Evolutionary conservation across 257 asterid genomes (phyloP), one percentile per base, ranked within the genome.

Genomic region (Verbena officinalis): DNA sequence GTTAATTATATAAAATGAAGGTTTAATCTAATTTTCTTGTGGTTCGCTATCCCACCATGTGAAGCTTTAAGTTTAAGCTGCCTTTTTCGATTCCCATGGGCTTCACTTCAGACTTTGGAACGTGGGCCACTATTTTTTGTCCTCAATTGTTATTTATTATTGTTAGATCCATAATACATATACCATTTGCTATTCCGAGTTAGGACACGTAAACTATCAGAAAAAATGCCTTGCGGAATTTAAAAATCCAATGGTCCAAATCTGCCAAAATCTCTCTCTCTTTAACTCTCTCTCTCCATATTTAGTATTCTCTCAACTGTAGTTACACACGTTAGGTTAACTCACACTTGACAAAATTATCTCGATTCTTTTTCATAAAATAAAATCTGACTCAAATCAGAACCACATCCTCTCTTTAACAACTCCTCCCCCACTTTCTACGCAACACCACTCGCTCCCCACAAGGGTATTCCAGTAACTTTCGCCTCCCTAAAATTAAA

Each of bases 401-500:
- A 69, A 39, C 75, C 72, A 54, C 55, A 66, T 52, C 75, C 62
- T 74, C 66, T 60, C 70, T 55, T 36, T 36, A 70, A 76, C 75
- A 22, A 62, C 75, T 64, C 63, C 40, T 36, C 43, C 77, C 56
- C 73, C 78, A 54, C 55, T 74, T 74, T 62, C 72, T 53, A 76
- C 75, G 79, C 82, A 56, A 58, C 55, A 65, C 76, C 73, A 50
- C n/a, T 65, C 71, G 43, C 70, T 58, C 60, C 83, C 81, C 80
- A 64, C 61, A 65, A 71, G 86, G 83, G 59, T 72, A 77, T 68
- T 71, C 80, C 55, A 36, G 96, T 85, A 76, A 81, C 53, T 71
- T 43, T 16, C 6, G 7, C 5, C 16, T 39, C 0, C 12, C 51
- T 51, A 8, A 30, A 27, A 63, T 22, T 40, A 30, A 27, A 59